Evolutionary conservation across 495 filamentous ascomycete species (phyloP).

Genomic region (Parathielavia hyrcaniae): DNA sequence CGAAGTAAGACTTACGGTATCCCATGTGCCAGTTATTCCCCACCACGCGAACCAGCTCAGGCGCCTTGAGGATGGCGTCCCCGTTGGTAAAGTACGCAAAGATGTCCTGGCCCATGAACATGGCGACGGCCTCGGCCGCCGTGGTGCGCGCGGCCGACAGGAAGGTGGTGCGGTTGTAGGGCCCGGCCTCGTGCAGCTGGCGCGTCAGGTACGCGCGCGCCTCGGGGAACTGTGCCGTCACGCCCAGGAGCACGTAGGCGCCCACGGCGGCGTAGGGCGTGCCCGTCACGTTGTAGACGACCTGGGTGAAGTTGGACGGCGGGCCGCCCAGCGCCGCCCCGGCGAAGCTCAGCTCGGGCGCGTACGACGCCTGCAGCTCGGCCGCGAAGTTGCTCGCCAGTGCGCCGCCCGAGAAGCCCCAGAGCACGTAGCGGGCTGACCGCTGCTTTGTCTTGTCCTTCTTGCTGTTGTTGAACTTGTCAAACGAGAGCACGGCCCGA

Average conservation of each 20-base stretch:
- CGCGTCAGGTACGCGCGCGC: conserved; percentile 22
- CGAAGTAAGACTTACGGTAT: conserved; percentile 6
- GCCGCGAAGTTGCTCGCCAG: conserved; percentile 51
- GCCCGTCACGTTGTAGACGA: neutral
- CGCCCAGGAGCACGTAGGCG: conserved; percentile 22
- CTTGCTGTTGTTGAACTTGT: too few relatives aligned
- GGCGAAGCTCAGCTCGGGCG: conserved; percentile 47
- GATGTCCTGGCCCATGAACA: conserved; percentile 34
- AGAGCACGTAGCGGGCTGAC: conserved; percentile 33
- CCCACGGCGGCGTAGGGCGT: too few relatives aligned
- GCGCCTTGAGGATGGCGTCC: conserved; percentile 22
- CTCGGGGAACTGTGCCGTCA: conserved; percentile 32
- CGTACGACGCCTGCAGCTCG: conserved; percentile 49
- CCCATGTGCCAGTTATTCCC: conserved; percentile 38
- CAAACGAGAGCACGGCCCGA: conserved; percentile 33
- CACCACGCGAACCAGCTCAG: conserved; percentile 22
- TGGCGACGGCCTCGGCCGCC: conserved; percentile 21
- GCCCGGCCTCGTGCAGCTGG: neutral
- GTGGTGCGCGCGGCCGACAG: conserved; percentile 28
- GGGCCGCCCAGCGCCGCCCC: conserved; percentile 49
- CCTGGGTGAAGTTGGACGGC: conserved; percentile 29
- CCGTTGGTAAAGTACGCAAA: conserved; percentile 41
- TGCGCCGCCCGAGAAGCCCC: conserved; percentile 53
- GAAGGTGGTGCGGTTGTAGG: conserved; percentile 18
- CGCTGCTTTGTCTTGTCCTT: conserved; percentile 6